Conservation (phyloP, 2,329 filamentous ascomycete species). For the Verruconis gallopava region DNA sequence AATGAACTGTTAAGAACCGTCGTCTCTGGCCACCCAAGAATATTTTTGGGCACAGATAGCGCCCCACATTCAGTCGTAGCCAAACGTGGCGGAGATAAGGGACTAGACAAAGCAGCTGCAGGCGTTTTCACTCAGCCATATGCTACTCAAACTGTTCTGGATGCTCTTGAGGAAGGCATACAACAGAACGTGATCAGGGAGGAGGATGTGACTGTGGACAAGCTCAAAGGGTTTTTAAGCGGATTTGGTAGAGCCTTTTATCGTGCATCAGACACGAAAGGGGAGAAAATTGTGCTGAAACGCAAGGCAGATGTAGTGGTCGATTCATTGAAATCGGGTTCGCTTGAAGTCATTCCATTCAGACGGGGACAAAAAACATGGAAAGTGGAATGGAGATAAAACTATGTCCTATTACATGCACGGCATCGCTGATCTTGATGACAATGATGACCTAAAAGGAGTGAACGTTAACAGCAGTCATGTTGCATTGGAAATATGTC, state of each 20-base stretch:
- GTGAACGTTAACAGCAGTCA: too few species aligned
- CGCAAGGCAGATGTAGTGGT: constrained; percentile 43
- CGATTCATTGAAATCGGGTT: constrained; percentile 38
- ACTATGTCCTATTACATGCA: too few species aligned
- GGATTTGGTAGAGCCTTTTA: constrained; percentile 47
- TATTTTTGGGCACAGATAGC: constrained; percentile 59
- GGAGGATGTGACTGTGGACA: constrained; percentile 41
- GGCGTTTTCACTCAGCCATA: constrained; percentile 72
- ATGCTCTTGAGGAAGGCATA: constrained; percentile 50
- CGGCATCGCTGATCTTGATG: too few species aligned
- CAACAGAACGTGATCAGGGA: constrained; percentile 39
- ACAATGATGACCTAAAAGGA: too few species aligned
- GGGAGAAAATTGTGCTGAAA: constrained; percentile 43
- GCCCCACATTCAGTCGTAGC: constrained; percentile 54
- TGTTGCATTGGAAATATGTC: too few species aligned
- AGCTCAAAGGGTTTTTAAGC: constrained; percentile 45
- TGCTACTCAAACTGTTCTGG: constrained; percentile 51
- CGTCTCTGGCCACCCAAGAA: constrained; percentile 47
- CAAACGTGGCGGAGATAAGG: constrained; percentile 38
- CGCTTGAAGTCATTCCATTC: constrained; percentile 52
- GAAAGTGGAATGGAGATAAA: constrained; percentile 25
- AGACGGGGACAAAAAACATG: constrained; percentile 48
- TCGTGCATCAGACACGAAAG: constrained; percentile 32
- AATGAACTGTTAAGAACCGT: constrained; percentile 57
- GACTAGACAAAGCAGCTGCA: constrained; percentile 45